These are phyloP conservation scores for Mycena albidolilacea DNA, from an alignment of 768 basidiomycete genomes.

Conservation along the genomic window DNA sequence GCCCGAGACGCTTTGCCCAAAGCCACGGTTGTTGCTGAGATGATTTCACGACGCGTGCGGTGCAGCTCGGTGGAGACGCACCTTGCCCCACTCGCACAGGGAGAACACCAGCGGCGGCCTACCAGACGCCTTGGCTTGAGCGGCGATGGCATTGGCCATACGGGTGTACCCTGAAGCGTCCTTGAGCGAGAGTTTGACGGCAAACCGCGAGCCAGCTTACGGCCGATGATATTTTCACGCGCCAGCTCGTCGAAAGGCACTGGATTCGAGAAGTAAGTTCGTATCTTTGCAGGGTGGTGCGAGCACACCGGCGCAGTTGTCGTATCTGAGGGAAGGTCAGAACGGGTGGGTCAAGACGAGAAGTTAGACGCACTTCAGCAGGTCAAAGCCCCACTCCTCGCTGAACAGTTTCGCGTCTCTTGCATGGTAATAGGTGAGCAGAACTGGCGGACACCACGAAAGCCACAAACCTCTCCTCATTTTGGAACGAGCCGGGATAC, in stretches of 20 bases:
- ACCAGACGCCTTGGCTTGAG: slow-evolving; percentile 62
- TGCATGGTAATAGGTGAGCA: not conserved
- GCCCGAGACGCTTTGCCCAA: slow-evolving; percentile 72
- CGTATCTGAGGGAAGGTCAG: slow-evolving; percentile 58
- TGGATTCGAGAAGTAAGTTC: slow-evolving; percentile 35
- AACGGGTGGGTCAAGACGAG: not conserved
- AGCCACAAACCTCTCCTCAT: slow-evolving; percentile 67
- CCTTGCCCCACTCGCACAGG: slow-evolving; percentile 79
- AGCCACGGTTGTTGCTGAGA: slow-evolving; percentile 73
- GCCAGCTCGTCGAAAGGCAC: slow-evolving; percentile 72
- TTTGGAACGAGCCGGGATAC: slow-evolving; percentile 77
- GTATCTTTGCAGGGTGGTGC: not conserved
- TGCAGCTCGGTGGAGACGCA: slow-evolving; percentile 44
- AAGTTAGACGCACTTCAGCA: slow-evolving; percentile 66
- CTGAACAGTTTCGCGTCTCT: slow-evolving; percentile 73
- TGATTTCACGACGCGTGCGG: not conserved
- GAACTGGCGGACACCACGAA: not conserved
- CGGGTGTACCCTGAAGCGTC: slow-evolving; percentile 64
- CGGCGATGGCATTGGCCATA: slow-evolving; percentile 72
- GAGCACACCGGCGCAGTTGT: slow-evolving; percentile 69
- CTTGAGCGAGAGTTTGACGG: not conserved
- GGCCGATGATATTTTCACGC: slow-evolving; percentile 69
- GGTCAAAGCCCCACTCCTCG: slow-evolving; percentile 75
- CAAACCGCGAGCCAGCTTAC: slow-evolving; percentile 48
- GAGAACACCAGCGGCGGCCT: slow-evolving; percentile 72